Conservation (phyloP, 768 basidiomycete genomes). For the Punctularia strigosozonata region DNA sequence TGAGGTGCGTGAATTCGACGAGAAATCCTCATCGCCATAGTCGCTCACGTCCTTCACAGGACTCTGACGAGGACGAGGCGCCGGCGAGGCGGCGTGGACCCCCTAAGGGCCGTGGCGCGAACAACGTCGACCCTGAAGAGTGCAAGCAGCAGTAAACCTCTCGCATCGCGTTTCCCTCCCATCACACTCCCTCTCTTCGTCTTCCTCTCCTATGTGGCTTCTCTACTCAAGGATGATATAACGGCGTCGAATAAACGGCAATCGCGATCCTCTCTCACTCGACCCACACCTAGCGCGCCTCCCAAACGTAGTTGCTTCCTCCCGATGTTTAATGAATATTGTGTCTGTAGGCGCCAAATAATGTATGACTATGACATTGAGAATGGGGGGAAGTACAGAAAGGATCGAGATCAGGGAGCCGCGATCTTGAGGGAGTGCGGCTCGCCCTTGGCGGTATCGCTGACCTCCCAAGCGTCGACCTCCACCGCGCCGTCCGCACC, state of each 20-base stretch:
- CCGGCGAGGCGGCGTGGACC: constrained; percentile 43
- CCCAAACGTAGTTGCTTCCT: too few species aligned
- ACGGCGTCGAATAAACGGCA: too few species aligned
- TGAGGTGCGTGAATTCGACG: too few species aligned
- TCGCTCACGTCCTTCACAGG: constrained; percentile 14
- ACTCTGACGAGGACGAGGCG: constrained; percentile 53
- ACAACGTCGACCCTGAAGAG: constrained; percentile 65
- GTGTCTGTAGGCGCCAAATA: too few species aligned
- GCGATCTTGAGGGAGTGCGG: too few species aligned
- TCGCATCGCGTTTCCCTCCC: constrained; percentile 1
- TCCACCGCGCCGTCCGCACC: constrained; percentile 22
- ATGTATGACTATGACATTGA: too few species aligned
- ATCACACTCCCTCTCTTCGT: constrained; percentile 2
- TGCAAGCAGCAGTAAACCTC: constrained; percentile 77
- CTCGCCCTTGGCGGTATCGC: too few species aligned
- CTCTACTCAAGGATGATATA: not conserved
- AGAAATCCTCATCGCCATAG: constrained; percentile 3
- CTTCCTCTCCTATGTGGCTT: constrained; percentile 1
- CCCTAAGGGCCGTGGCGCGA: constrained; percentile 42
- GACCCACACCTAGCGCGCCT: too few species aligned
- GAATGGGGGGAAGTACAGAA: too few species aligned
- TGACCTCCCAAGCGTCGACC: constrained; percentile 26
- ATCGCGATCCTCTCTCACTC: too few species aligned
- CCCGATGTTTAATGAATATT: too few species aligned
- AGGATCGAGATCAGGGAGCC: too few species aligned